Percentiles rank a stretch among this genome's conserved stretches.
phyloP scores from a whole-genome alignment of 2,329 filamentous ascomycete species.

The Stagonosporopsis rhizophila region DNA sequence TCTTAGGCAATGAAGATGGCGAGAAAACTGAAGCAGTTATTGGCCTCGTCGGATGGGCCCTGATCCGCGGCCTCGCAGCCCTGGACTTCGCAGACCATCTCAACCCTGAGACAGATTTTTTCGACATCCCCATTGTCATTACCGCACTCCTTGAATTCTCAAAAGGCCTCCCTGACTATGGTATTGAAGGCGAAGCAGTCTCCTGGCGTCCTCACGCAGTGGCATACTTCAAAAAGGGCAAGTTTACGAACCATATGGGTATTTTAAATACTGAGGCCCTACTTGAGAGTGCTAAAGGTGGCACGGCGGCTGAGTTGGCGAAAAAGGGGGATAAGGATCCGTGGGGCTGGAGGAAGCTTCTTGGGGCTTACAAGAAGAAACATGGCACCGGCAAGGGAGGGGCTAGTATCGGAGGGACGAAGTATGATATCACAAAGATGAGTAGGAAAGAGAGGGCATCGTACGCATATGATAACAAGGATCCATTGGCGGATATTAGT shows the following conservation, averaged over 20 bases:
- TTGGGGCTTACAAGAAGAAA: background rate
- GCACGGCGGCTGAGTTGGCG: background rate
- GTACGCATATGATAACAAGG: constrained; percentile 16
- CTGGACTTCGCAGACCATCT: constrained; percentile 20
- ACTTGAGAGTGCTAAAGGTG: background rate
- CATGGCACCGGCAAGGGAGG: background rate
- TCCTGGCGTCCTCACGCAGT: background rate
- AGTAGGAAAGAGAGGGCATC: constrained; percentile 18
- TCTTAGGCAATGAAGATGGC: constrained; percentile 20
- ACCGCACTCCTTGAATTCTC: background rate
- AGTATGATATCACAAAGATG: constrained; percentile 26
- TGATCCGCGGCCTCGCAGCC: constrained; percentile 19
- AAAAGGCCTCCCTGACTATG: background rate
- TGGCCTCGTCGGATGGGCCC: constrained; percentile 21
- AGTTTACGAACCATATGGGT: background rate
- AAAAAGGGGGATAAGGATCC: background rate
- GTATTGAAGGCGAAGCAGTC: background rate
- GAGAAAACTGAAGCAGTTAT: constrained; percentile 11
- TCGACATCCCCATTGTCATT: constrained; percentile 1
- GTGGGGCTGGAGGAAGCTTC: background rate
- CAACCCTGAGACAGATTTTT: constrained; percentile 19
- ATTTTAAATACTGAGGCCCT: background rate
- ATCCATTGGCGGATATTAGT: constrained; percentile 18
- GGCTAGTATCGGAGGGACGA: constrained; percentile 13
- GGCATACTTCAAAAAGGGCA: background rate